These are phyloP conservation scores for Claviceps arundinis DNA, from an alignment of 2,329 filamentous ascomycete species.

Conservation along the genomic window DNA sequence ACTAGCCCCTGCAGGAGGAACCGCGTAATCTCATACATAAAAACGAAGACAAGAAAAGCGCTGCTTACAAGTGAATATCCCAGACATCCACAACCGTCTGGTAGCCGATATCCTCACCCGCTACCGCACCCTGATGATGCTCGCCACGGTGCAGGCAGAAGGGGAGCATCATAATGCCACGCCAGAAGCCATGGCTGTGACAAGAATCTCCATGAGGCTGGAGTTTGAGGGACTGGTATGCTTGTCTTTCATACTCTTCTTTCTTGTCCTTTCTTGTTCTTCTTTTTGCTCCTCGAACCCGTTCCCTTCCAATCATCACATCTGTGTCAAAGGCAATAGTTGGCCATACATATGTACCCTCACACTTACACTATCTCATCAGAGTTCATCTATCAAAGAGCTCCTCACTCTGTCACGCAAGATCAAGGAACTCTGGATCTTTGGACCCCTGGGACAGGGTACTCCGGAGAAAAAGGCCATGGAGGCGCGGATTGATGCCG, in stretches of 20 bases:
- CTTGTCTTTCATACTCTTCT: not conserved
- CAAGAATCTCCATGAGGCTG: constrained; percentile 30
- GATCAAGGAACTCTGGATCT: constrained; percentile 33
- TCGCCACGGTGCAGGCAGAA: constrained; percentile 28
- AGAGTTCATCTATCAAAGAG: constrained; percentile 32
- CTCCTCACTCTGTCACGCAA: constrained; percentile 29
- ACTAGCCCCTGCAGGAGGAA: not conserved
- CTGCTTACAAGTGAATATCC: not conserved
- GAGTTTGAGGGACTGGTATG: constrained; percentile 30
- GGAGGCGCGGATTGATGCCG: constrained; percentile 22
- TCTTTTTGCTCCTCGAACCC: not conserved
- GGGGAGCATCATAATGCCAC: constrained; percentile 25
- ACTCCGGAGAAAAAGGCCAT: constrained; percentile 22
- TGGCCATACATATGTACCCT: no score
- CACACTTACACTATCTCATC: not conserved
- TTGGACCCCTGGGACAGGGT: constrained; percentile 26
- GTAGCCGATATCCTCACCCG: constrained; percentile 30
- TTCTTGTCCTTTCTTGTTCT: not conserved
- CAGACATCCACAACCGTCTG: constrained; percentile 32
- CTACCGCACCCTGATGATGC: constrained; percentile 30
- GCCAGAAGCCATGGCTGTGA: constrained; percentile 28
- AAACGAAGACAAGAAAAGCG: not conserved
- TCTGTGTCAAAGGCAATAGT: no score
- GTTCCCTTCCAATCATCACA: no score
- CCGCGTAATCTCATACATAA: not conserved